Conservation (phyloP, 2,329 filamentous ascomycete species). For the Aulographum hederae region DNA sequence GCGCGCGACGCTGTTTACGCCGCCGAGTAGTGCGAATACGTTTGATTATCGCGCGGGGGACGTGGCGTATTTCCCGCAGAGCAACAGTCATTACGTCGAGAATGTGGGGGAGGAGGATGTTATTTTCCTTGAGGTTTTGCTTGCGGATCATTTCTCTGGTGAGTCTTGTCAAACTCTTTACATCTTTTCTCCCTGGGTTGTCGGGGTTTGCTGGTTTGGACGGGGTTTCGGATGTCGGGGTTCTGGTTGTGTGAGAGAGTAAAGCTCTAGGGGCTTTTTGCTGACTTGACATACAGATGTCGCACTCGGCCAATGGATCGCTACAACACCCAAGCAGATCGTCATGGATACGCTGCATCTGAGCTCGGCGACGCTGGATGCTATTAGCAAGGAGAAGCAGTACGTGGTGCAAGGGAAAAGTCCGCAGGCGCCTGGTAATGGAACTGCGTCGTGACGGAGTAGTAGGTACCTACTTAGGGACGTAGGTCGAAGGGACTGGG, state of each 20-base stretch:
- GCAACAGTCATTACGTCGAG: constrained; percentile 7
- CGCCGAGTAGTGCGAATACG: constrained; percentile 5
- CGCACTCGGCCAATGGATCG: constrained; percentile 28
- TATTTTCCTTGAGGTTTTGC: constrained; percentile 6
- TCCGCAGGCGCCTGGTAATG: too few species aligned
- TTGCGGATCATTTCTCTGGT: constrained; percentile 7
- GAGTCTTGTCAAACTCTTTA: too few species aligned
- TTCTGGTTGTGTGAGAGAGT: background rate
- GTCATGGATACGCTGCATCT: constrained; percentile 36
- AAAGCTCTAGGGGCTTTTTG: background rate
- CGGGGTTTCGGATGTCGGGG: too few species aligned
- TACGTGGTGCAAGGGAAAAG: too few species aligned
- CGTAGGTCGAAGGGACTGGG: too few species aligned
- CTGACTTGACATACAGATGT: too few species aligned
- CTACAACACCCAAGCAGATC: constrained; percentile 36
- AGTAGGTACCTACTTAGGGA: too few species aligned
- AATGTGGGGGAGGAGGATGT: constrained; percentile 7
- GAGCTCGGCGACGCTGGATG: constrained; percentile 18
- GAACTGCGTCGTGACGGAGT: too few species aligned
- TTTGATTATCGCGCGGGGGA: constrained; percentile 7
- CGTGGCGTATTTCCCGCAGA: constrained; percentile 7
- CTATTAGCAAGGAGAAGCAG: constrained; percentile 26
- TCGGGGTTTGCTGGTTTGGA: background rate
- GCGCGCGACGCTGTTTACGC: constrained; percentile 7
- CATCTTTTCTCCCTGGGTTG: too few species aligned